Base-by-base conservation (phyloP, 805 yeast species). In the Myxozyma monticola region DNA sequence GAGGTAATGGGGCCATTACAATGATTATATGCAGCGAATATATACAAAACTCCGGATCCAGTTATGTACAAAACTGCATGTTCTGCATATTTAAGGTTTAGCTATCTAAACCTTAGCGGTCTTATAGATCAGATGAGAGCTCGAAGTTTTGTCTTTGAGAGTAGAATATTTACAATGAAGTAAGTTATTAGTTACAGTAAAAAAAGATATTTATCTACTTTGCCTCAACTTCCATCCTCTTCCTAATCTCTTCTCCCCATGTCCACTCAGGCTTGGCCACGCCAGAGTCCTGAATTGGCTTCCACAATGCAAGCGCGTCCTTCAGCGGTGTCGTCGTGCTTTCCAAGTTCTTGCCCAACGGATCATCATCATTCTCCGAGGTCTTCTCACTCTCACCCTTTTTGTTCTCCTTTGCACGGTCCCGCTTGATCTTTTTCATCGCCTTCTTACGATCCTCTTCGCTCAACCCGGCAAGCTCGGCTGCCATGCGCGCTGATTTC, bases 291-390 rank as follows among this genome's bases (percentile, higher is more conserved):
- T 24, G 21, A 17, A 41, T 22, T 10, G 76, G 76, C 60, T 70
- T 71, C 60, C 71, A 70, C 21, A 71, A 63, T 17, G 61, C 66
- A 45, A 64, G 70, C n/a, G 79, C 74, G 14, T 67, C 70, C 15
- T 71, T 76, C 34, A 77, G 62, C 6, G 79, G 69, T 30, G 69
- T 71, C 42, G 65, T 65, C 22, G 72, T 65, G 4, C 61, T 62
- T 24, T 65, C 64, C 21, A 71, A 58, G 42, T 66, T 69, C 15
- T 70, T 64, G 15, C 84, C 84, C 46, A 77, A 68, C 12, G 83
- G 79, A 63, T 80, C 84, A 2, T 54, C 53, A 54, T 75, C 79
- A 22, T 72, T 36, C 26, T 35, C 59, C 3, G 41, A 33, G 8
- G 37, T 18, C 29, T 54, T 54, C 39, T 47, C 59, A 8, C n/a